These are phyloP conservation scores for Leishmania braziliensis DNA, from an alignment of 208 protist species.

Conservation along the genomic window DNA sequence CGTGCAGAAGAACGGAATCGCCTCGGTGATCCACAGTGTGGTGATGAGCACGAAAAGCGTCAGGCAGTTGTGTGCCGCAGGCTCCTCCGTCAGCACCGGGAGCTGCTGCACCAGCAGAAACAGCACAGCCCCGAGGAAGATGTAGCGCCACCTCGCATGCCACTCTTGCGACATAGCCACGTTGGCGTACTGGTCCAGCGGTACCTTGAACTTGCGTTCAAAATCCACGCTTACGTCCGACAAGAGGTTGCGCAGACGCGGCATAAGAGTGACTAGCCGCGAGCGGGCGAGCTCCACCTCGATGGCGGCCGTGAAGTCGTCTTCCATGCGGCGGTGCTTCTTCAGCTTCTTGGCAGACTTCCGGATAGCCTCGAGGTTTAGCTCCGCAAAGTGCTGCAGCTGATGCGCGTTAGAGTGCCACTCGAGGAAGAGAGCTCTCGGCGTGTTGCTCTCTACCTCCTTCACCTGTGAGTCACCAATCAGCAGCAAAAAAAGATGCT, in stretches of 20 bases:
- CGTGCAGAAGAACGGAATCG: slow-evolving; percentile 92
- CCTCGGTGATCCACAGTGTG: slow-evolving; percentile 92
- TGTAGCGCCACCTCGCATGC: slow-evolving; percentile 75
- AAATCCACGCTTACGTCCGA: slow-evolving; percentile 71
- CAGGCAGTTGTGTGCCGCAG: slow-evolving; percentile 89
- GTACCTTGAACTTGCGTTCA: slow-evolving; percentile 85
- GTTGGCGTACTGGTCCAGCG: slow-evolving; percentile 82
- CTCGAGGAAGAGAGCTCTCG: slow-evolving; percentile 75
- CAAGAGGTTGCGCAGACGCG: slow-evolving; percentile 70
- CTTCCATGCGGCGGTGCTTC: slow-evolving; percentile 78
- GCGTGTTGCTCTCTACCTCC: slow-evolving; percentile 63
- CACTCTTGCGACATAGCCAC: slow-evolving; percentile 73
- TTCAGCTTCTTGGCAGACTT: slow-evolving; percentile 90
- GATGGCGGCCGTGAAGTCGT: slow-evolving; percentile 72
- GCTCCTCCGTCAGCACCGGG: slow-evolving; percentile 41
- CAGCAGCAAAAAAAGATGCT: slow-evolving; percentile 71
- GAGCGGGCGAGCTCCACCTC: slow-evolving; percentile 80
- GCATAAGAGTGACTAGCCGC: slow-evolving; percentile 69
- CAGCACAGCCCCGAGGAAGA: too few relatives aligned
- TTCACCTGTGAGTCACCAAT: slow-evolving; percentile 83
- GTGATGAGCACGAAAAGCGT: slow-evolving; percentile 86
- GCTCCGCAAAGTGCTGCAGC: slow-evolving; percentile 90
- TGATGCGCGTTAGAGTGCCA: slow-evolving; percentile 90
- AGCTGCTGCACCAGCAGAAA: too few relatives aligned
- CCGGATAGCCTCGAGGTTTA: slow-evolving; percentile 87